phyloP scores from a whole-genome alignment of 129 eudicot genomes.

The Flaveria brownii region DNA sequence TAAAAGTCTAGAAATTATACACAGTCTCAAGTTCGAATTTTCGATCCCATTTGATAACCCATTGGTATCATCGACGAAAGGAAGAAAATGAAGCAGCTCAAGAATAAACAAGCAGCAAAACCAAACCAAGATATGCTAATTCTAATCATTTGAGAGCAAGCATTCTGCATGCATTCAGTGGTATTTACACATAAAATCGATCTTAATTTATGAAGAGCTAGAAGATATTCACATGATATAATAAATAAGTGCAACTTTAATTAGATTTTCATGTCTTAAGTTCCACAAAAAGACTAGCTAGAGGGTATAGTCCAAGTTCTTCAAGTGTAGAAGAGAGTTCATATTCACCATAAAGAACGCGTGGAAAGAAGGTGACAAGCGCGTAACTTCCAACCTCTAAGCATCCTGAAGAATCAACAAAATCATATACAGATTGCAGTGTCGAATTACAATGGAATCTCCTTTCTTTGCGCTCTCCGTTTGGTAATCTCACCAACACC shows the following conservation, averaged over 20 bases:
- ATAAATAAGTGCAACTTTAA: neutral
- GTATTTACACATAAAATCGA: neutral
- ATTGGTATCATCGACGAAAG: no score
- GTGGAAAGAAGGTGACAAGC: slow-evolving; percentile 85
- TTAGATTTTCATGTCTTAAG: slow-evolving; percentile 35
- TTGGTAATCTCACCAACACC: slow-evolving; percentile 88
- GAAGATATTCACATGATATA: neutral
- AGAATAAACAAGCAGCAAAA: no score
- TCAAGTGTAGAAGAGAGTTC: slow-evolving; percentile 55
- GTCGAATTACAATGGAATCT: slow-evolving; percentile 54
- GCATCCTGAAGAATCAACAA: slow-evolving; percentile 77
- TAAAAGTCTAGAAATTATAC: neutral
- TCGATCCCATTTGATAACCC: no score
- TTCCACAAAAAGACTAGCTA: slow-evolving; percentile 76
- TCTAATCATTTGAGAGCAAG: no score
- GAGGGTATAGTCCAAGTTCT: slow-evolving; percentile 81
- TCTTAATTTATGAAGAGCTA: slow-evolving; percentile 4
- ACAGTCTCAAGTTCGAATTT: no score
- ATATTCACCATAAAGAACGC: slow-evolving; percentile 61
- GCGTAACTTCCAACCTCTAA: slow-evolving; percentile 57
- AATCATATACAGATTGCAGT: slow-evolving; percentile 70
- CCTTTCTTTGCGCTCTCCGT: slow-evolving; percentile 76
- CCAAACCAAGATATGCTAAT: no score
- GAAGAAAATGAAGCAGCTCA: no score
- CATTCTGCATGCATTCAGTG: neutral